Evolutionary conservation across 495 filamentous ascomycete genomes (phyloP), one percentile per base, ranked within the genome.

Genomic region (Aspergillus avenaceus): DNA sequence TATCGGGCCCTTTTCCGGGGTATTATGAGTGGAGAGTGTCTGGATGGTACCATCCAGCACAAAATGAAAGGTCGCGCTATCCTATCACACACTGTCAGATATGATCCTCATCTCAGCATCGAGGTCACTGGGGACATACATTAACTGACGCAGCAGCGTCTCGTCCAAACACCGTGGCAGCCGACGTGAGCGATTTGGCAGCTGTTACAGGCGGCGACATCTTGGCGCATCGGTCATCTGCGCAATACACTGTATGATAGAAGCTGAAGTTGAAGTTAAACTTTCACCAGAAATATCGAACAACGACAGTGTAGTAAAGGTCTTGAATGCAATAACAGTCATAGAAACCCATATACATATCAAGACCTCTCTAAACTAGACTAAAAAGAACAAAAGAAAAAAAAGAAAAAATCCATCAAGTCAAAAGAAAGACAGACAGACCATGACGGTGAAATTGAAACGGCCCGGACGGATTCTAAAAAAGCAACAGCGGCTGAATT

Each of bases 21-120:
- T 69, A 50, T 75, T 76, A 45, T 79, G 82, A 45, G 75, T 76
- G 4, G 87, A 87, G 11, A 96, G 74, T 1, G 86, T 91, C 19
- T 81, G 86, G 26, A 91, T 76, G 48, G 82, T 82, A 48, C 71
- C 71, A 21, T 77, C 59, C 34, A 86, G 63, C 36, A 74, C 73
- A 54, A 83, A 76, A 18, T 79, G 77, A 69, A 86, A 91, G 45
- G 82, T 77, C 44, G 87, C 72, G 61, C 78, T 77, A 50, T 76
- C 71, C 85, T 88, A 54, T 25, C 42, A 13, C 34, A 41, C 34
- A 2, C 23, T 21, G 52, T 26, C 58, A 54, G 16, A 24, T 49
- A 36, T 37, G 14, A 12, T 22, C 18, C n/a, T 19, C 14, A 22
- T 43, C 9, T 26, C 46, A 8, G 16, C 26, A 6, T 22, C 31